Base-by-base conservation (phyloP, 768 basidiomycete species). In the Rhodotorula taiwanensis region DNA sequence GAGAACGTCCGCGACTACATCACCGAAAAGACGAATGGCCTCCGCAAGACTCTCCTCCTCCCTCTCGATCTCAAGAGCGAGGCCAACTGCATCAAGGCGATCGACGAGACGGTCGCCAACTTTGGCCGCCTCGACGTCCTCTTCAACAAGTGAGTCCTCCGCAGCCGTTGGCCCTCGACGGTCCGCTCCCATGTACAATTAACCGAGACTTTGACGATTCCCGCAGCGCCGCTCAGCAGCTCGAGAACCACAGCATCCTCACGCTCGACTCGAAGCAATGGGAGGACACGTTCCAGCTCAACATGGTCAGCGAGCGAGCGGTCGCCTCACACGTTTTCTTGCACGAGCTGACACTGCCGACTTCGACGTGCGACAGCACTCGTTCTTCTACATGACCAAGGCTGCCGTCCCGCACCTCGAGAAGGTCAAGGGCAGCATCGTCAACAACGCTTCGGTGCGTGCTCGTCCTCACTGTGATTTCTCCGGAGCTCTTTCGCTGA, bases 351-450 rank as follows among this genome's bases (percentile, higher is more conserved):
- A 63, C 52, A 27, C 14, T 23, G 48, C 23, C 25, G 20, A 39
- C 36, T 10, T 31, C 43, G 41, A 30, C 45, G 21, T 16, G 18
- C 45, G 48, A 36, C 57, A 58, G 48, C 57, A 58, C 57, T 39
- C 36, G 36, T 42, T 51, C 18, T 81, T 81, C 78, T 81, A 79
- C 74, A 71, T 79, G 52, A 72, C 74, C 64, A 80, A 81, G 73
- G 78, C 77, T n/a, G 74, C 80, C 20, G 68, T 82, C 41, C 78
- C 79, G 0, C 74, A 78, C 60, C 77, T 82, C 70, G 71, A 74
- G 14, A 74, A 76, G 63, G 41, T 51, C 42, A 39, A 52, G 42
- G 79, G 78, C 23, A 74, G 75, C n/a, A 81, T 82, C 71, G 77
- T 78, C 70, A 79, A 78, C 75, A 80, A 80, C 63, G 75, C 76